Percentiles rank a stretch among this genome's conserved stretches.
Conservation (phyloP, 1,284 basidiomycete genomes). For the Entoloma clypeatum region DNA sequence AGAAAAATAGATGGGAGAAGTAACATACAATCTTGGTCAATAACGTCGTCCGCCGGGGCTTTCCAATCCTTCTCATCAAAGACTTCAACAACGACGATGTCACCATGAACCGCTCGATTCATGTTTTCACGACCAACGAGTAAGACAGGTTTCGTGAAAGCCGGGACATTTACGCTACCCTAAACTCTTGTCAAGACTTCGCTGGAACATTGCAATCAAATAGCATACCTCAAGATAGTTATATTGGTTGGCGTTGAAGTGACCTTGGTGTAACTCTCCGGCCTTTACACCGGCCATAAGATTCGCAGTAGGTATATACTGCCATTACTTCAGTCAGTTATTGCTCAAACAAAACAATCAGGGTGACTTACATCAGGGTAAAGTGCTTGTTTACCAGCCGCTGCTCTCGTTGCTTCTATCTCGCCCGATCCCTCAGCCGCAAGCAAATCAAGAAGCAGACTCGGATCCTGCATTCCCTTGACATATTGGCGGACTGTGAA, state of each 20-base stretch:
- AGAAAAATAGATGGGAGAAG: conserved; percentile 4
- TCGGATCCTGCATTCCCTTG: conserved; percentile 61
- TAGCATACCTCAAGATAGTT: conserved; percentile 87
- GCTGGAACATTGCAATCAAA: conserved; percentile 3
- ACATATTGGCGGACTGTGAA: conserved; percentile 73
- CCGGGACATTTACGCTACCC: conserved; percentile 79
- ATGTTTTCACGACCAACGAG: conserved; percentile 89
- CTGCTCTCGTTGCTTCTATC: conserved; percentile 57
- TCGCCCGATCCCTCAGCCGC: conserved; percentile 61
- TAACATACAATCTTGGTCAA: conserved; percentile 81
- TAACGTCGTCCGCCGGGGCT: conserved; percentile 87
- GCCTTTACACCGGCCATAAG: conserved; percentile 84
- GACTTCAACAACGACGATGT: conserved; percentile 89
- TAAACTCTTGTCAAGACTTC: conserved; percentile 25
- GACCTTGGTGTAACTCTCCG: conserved; percentile 84
- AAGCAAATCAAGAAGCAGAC: conserved; percentile 76
- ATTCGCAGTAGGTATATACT: conserved; percentile 80
- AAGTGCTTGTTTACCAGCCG: conserved; percentile 53
- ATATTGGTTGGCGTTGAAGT: conserved; percentile 94
- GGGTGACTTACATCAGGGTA: conserved; percentile 66
- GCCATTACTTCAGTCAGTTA: conserved; percentile 9
- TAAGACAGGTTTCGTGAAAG: conserved; percentile 76
- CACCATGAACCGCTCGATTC: conserved; percentile 94
- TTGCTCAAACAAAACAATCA: background rate
- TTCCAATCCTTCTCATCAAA: conserved; percentile 92